phyloP scores from a whole-genome alignment of 139 green algal genomes.

The Raphidocelis subcapitata region DNA sequence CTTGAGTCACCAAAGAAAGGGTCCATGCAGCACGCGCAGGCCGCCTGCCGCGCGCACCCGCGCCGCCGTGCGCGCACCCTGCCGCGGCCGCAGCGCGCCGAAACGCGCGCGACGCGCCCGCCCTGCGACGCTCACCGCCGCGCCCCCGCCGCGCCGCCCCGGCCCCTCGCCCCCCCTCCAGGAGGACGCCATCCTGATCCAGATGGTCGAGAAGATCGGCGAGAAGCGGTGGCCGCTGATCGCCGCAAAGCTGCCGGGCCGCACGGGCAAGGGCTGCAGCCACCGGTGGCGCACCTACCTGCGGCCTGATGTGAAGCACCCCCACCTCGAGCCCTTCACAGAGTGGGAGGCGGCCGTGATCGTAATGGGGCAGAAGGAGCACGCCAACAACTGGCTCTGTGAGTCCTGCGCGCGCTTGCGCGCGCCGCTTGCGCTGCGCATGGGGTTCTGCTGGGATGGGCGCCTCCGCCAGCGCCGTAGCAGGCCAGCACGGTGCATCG shows the following conservation, averaged over 20 bases:
- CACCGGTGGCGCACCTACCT: slow-evolving; percentile 34
- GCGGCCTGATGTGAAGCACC: slow-evolving; percentile 32
- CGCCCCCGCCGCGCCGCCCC: too few relatives aligned
- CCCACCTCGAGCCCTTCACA: slow-evolving; percentile 25
- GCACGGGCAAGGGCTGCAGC: slow-evolving; percentile 32
- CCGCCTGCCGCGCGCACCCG: too few relatives aligned
- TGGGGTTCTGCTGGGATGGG: neutral
- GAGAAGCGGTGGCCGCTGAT: slow-evolving; percentile 29
- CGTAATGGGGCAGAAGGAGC: slow-evolving; percentile 20
- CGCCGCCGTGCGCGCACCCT: too few relatives aligned
- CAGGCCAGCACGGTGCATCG: too few relatives aligned
- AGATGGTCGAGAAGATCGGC: slow-evolving; percentile 13
- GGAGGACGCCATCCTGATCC: slow-evolving; percentile 29
- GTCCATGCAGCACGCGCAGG: too few relatives aligned
- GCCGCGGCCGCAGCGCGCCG: too few relatives aligned
- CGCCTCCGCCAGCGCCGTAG: too few relatives aligned
- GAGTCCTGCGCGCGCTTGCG: neutral
- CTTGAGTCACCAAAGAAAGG: neutral
- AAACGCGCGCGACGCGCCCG: too few relatives aligned
- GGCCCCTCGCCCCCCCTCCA: too few relatives aligned
- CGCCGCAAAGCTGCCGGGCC: slow-evolving; percentile 18
- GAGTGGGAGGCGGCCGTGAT: slow-evolving; percentile 32
- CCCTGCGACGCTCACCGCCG: too few relatives aligned
- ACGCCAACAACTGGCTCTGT: slow-evolving; percentile 34
- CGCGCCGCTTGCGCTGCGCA: neutral